phyloP scores from a whole-genome alignment of 1,139 yeast genomes.

The Blastobotrys capitulatus region DNA sequence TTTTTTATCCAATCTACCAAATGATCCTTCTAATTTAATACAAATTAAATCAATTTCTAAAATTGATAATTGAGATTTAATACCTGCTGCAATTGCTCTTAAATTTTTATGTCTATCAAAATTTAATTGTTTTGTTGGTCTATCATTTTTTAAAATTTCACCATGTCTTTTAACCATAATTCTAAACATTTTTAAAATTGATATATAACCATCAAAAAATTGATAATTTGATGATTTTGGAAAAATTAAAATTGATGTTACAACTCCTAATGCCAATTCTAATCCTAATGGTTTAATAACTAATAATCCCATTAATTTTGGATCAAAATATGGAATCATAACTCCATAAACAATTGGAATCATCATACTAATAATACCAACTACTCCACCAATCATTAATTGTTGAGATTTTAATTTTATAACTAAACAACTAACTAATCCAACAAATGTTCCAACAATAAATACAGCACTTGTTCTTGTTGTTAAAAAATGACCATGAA shows the following conservation, averaged over 20 bases:
- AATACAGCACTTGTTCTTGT: constrained; percentile 22
- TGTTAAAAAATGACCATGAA: constrained; percentile 24
- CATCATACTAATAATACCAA: constrained; percentile 21
- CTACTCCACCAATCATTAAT: constrained; percentile 16
- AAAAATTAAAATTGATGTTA: constrained; percentile 21
- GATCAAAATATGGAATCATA: constrained; percentile 25
- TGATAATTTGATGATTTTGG: constrained; percentile 28
- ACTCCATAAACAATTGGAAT: constrained; percentile 18
- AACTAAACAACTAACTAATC: constrained; percentile 12
- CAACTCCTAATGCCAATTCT: constrained; percentile 21
- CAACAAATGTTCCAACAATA: constrained; percentile 23
- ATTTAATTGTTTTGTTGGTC: constrained; percentile 17
- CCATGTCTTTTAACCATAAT: constrained; percentile 16
- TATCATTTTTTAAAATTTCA: constrained; percentile 11
- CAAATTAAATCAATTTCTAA: not conserved
- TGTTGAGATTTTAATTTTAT: constrained; percentile 11
- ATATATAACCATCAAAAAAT: constrained; percentile 17
- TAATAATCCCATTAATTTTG: constrained; percentile 21
- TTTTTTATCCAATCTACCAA: constrained; percentile 8
- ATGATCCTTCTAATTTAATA: constrained; percentile 3
- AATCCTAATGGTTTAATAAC: constrained; percentile 25
- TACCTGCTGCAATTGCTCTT: constrained; percentile 1
- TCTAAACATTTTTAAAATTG: constrained; percentile 14
- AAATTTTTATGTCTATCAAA: constrained; percentile 8
- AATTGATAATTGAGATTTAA: not conserved